Base-by-base conservation (phyloP, 768 basidiomycete species). In the Pleurotus salmoneostramineus region DNA sequence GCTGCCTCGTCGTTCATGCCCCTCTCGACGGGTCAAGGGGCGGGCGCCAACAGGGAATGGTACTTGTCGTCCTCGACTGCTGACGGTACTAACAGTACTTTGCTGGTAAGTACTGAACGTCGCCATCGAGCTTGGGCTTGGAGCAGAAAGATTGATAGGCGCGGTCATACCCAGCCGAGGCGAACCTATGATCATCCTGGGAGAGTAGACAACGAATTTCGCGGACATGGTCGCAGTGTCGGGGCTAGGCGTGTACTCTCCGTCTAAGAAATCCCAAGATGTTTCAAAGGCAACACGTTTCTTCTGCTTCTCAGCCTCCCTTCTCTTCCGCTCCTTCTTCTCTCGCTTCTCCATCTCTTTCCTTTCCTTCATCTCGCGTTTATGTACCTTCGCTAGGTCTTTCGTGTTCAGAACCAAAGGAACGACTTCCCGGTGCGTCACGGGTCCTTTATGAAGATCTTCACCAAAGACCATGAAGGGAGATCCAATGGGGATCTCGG, bases 291-390 rank as follows among this genome's bases (percentile, higher is more conserved):
- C 52, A n/a, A 42, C 52, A 10, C 52, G 31, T 3, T 21, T 42
- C 21, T 40, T 60, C 34, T 43, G 15, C 45, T 42, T 42, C 58
- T 54, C 60, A 35, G 40, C 45, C 32, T 58, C 21, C 21, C 21
- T 27, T 3, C 12, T 42, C 21, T 40, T 60, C 34, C 37, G 15
- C 45, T 42, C 37, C 58, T 54, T 59, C 33, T 27, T 33, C 32
- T 58, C 47, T 35, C 27, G 34, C 17, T 50, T 60, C 34, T 49
- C 31, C 45, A 32, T 47, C 58, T 54, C 60, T 36, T 42, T 60
- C 46, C 51, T 56, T 33, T 42, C 36, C 37, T 34, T 3, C 5
- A 10, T 43, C 14, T 31, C 27, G 6, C 36, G 52, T 40, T 55
- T 55, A 14, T 55, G 14, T 43, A 49, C 15, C 48, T 49, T 6